These are phyloP conservation scores for Aspergillus versicolor DNA, from an alignment of 2,329 filamentous ascomycete species.

Conservation along the genomic window DNA sequence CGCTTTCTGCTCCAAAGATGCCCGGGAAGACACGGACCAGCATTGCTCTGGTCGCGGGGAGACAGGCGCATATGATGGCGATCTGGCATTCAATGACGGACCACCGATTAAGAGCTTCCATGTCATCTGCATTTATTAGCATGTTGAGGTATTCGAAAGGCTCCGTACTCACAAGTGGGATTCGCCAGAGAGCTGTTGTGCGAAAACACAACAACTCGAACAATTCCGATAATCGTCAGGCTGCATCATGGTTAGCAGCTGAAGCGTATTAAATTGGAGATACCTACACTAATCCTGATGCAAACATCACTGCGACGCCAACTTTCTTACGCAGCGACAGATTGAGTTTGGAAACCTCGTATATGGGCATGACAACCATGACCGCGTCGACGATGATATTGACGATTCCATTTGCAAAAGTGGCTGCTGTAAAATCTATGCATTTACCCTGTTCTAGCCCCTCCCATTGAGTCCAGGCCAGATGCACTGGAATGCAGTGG, in stretches of 20 bases:
- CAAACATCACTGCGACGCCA: conserved; percentile 20
- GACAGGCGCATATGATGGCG: conserved; percentile 26
- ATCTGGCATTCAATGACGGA: conserved; percentile 29
- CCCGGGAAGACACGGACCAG: conserved; percentile 20
- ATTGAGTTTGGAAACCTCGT: conserved; percentile 22
- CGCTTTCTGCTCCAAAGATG: conserved; percentile 10
- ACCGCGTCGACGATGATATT: conserved; percentile 21
- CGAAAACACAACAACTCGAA: not conserved
- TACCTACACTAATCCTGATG: conserved; percentile 19
- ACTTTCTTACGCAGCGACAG: conserved; percentile 17
- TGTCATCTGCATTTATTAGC: conserved; percentile 7
- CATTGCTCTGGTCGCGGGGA: conserved; percentile 26
- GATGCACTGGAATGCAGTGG: conserved; percentile 21
- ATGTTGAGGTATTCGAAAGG: too few relatives aligned
- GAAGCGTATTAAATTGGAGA: not conserved
- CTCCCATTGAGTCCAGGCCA: conserved; percentile 22
- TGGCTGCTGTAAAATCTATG: conserved; percentile 20
- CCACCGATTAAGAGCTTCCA: conserved; percentile 29
- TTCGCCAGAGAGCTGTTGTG: not conserved
- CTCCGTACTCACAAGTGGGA: not conserved
- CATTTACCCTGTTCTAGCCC: conserved; percentile 14
- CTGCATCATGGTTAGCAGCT: not conserved
- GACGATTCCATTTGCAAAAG: conserved; percentile 19
- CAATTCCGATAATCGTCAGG: not conserved
- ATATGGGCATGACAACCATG: conserved; percentile 24